Evolutionary conservation across 176 grass and related monocot species (phyloP).

Genomic region (Chrysopogon serrulatus): DNA sequence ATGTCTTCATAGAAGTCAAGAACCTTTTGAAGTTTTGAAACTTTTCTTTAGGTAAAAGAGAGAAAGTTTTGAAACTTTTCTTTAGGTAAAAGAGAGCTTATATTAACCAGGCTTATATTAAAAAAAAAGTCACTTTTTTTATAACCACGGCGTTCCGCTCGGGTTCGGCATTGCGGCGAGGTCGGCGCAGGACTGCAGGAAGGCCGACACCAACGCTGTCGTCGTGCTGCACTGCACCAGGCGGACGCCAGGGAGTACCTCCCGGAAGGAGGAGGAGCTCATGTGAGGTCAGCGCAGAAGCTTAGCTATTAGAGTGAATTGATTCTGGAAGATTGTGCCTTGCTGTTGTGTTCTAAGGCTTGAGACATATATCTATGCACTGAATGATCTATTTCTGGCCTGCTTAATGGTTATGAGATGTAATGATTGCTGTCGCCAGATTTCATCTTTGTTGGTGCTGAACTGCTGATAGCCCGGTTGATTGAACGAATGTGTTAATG

Average conservation of each 20-base stretch:
- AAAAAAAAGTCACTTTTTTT: too few species aligned
- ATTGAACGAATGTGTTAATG: not conserved
- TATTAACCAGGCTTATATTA: too few species aligned
- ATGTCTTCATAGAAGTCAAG: too few species aligned
- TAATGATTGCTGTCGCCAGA: not conserved
- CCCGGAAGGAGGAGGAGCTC: constrained; percentile 74
- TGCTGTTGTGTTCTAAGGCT: not conserved
- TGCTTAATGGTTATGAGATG: not conserved
- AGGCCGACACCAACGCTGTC: constrained; percentile 70
- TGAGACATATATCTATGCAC: not conserved
- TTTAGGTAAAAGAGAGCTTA: too few species aligned
- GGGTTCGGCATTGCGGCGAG: constrained; percentile 68
- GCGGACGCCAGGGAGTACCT: constrained; percentile 73
- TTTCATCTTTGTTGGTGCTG: not conserved
- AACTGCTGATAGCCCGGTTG: not conserved
- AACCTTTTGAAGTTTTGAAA: too few species aligned
- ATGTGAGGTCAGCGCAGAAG: constrained; percentile 36
- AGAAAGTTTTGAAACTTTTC: too few species aligned
- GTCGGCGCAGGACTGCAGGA: constrained; percentile 79
- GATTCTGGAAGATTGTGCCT: not conserved
- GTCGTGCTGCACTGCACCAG: constrained; percentile 84
- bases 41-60: too few species aligned
- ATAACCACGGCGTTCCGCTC: constrained; percentile 70
- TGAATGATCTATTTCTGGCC: not conserved
- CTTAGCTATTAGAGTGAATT: not conserved